Evolutionary conservation across 164 flowering plant species (phyloP).

Genomic region (Magnolia kwangsiensis): DNA sequence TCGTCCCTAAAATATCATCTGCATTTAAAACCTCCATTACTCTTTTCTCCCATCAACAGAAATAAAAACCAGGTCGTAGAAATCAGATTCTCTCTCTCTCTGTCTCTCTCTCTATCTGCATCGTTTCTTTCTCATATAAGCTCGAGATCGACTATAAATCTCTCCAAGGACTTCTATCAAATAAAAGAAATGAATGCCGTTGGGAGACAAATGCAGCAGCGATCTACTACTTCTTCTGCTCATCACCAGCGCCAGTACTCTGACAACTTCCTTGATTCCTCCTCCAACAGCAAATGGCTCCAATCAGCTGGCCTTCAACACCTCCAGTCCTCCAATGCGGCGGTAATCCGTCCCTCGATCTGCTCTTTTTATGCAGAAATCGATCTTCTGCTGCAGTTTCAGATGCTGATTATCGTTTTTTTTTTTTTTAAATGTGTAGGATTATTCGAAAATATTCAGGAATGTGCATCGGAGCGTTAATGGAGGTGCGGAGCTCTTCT

Average conservation of each 20-base stretch:
- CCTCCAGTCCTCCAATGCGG: slow-evolving; percentile 35
- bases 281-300: slow-evolving; percentile 62
- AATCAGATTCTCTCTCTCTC: too few species aligned
- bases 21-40: neutral
- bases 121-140: too few species aligned
- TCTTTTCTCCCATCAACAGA: neutral
- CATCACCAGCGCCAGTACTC: slow-evolving; percentile 87
- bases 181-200: slow-evolving; percentile 44
- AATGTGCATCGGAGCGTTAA: slow-evolving; percentile 46
- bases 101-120: too few species aligned
- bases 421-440: slow-evolving; percentile 33
- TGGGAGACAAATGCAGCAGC: slow-evolving; percentile 54
- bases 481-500: slow-evolving; percentile 51
- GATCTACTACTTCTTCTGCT: slow-evolving; percentile 53
- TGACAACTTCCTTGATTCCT: slow-evolving; percentile 55
- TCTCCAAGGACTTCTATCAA: neutral
- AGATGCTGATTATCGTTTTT: slow-evolving; percentile 5
- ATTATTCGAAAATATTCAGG: slow-evolving; percentile 42
- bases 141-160: neutral
- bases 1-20: too few species aligned
- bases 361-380: neutral
- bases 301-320: slow-evolving; percentile 67
- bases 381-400: neutral
- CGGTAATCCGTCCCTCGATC: slow-evolving; percentile 23
- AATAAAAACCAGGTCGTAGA: too few species aligned